Evolutionary conservation across 176 grass and related monocot species (phyloP).

Genomic region (Elaeis guineensis): DNA sequence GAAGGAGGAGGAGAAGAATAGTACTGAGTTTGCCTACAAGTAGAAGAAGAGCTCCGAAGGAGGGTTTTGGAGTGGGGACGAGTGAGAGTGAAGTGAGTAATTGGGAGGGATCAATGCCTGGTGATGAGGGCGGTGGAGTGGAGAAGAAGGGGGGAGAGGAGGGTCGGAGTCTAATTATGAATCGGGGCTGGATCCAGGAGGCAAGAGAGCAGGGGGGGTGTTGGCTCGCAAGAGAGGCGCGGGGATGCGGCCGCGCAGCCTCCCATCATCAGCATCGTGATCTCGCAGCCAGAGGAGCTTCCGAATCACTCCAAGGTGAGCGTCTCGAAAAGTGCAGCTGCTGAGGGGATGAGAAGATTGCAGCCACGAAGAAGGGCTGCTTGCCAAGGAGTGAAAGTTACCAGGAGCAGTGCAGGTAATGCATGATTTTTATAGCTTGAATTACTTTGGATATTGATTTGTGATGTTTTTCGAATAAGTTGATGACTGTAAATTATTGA

Average conservation of each 20-base stretch:
- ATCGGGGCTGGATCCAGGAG: constrained; percentile 21
- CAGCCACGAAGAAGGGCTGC: constrained; percentile 25
- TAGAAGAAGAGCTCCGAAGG: background rate
- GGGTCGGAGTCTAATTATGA: constrained; percentile 9
- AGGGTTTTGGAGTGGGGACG: background rate
- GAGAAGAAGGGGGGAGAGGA: constrained; percentile 3
- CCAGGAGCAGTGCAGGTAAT: constrained; percentile 86
- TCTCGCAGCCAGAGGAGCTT: constrained; percentile 51
- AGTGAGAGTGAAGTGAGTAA: background rate
- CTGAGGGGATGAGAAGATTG: constrained; percentile 10
- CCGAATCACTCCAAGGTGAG: constrained; percentile 22
- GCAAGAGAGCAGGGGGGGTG: constrained; percentile 10
- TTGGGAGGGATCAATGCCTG: constrained; percentile 19
- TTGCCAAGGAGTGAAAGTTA: constrained; percentile 54
- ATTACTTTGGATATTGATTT: too few relatives aligned
- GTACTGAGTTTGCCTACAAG: too few relatives aligned
- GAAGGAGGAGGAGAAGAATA: too few relatives aligned
- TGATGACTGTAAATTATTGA: too few relatives aligned
- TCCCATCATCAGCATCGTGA: constrained; percentile 51
- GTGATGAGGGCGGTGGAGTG: constrained; percentile 12
- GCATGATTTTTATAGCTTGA: background rate
- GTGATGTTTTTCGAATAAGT: too few relatives aligned
- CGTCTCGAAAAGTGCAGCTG: constrained; percentile 1
- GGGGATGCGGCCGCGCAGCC: constrained; percentile 9
- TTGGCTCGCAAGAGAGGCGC: background rate